Evolutionary conservation across 2,329 filamentous ascomycete genomes (phyloP), one percentile per base, ranked within the genome.

Genomic region (Fusarium nanum): DNA sequence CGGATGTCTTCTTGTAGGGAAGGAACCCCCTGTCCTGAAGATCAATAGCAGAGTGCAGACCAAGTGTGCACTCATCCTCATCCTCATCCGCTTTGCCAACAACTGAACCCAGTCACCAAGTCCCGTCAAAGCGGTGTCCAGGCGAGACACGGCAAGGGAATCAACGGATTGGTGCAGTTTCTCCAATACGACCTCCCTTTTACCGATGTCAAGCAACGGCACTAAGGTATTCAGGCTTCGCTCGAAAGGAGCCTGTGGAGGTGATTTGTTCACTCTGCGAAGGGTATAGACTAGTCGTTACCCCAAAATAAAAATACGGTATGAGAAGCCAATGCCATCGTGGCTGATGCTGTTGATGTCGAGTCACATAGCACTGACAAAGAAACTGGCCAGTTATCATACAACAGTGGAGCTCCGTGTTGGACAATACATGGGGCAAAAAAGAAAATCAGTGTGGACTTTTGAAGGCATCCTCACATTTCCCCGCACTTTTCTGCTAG

Each of bases 171-270:
- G 25, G 28, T 41, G 41, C 70, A 64, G 56, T 52, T 52, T 65
- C 61, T 48, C 22, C 42, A 45, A 65, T 56, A 67, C 71, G 69
- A 73, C 58, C 69, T 75, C 74, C 75, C 67, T 76, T 73, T 70
- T 63, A 56, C 73, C 74, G 69, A 63, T 62, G 56, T 56, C 52
- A 46, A 70, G 58, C 71, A 74, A 75, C 57, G 42, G 40, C 68
- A 58, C 60, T 57, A 52, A 25, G 23, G 12, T 34, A 27, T 6
- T 7, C 18, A 62, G 58, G 22, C 46, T 65, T 76, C 75, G 73
- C 75, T 76, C 75, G 68, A 76, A 76, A 62, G 75, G 75, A 76
- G 64, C 61, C 65, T 58, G 58, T 60, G 48, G 59, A 53, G 30
- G 59, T 25, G 28, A 68, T 59, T 47, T 23, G 18, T 28, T 42